phyloP scores from a whole-genome alignment of 371 early-diverging fungal species.

The Mucor plumbeus region DNA sequence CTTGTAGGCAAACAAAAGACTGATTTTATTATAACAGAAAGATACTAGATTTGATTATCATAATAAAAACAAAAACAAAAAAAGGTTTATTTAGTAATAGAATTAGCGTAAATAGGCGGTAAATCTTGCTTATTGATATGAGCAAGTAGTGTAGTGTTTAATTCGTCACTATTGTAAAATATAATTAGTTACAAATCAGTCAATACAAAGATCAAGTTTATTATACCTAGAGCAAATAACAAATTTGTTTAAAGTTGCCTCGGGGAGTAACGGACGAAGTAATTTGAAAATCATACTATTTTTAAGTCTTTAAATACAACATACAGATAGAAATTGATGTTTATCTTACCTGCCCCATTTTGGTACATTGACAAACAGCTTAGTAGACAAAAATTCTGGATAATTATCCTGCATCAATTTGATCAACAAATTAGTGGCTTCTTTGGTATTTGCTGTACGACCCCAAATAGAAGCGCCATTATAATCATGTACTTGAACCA shows the following conservation, averaged over 20 bases:
- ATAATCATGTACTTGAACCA: constrained; percentile 72
- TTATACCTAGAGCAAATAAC: constrained; percentile 54
- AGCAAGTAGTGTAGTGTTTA: constrained; percentile 10
- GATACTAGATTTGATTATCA: constrained; percentile 17
- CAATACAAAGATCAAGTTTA: not conserved
- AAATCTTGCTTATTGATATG: constrained; percentile 20
- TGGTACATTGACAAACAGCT: constrained; percentile 67
- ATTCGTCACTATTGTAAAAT: constrained; percentile 19
- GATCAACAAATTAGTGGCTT: constrained; percentile 58
- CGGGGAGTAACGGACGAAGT: constrained; percentile 57
- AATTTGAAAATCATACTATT: constrained; percentile 57
- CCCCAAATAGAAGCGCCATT: constrained; percentile 57
- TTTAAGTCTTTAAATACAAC: no score
- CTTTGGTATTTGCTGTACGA: constrained; percentile 55
- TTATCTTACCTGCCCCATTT: constrained; percentile 59
- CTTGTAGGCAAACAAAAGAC: constrained; percentile 26
- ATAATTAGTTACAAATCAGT: not conserved
- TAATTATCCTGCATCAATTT: constrained; percentile 69
- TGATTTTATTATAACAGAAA: constrained; percentile 36
- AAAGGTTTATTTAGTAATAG: not conserved
- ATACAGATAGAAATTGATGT: not conserved
- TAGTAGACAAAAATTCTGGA: constrained; percentile 63
- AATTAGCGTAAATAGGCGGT: constrained; percentile 18
- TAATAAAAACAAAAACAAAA: not conserved
- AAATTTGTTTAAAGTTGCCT: constrained; percentile 66